Conservation (phyloP, 1,139 yeast genomes). For the Meyerozyma carpophila region DNA sequence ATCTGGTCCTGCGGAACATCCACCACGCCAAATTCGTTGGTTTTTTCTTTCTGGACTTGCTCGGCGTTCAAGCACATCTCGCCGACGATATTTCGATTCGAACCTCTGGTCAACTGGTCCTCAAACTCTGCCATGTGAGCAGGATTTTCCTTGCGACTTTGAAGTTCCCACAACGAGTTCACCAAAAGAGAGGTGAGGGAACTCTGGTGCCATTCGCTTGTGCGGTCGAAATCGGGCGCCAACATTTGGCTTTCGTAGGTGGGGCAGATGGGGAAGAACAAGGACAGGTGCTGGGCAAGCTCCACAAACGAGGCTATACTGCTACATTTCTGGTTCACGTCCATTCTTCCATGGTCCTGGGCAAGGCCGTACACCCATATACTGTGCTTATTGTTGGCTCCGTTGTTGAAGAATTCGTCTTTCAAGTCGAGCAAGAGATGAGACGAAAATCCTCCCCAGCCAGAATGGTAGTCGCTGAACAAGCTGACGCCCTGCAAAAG, state of each 20-base stretch:
- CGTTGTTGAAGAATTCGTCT: constrained; percentile 71
- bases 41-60: neutral
- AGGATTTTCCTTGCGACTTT: constrained; percentile 19
- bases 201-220: constrained; percentile 40
- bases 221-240: constrained; percentile 11
- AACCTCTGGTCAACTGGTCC: constrained; percentile 23
- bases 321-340: constrained; percentile 2
- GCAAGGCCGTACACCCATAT: constrained; percentile 39
- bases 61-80: constrained; percentile 18
- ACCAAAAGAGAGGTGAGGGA: constrained; percentile 25
- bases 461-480: constrained; percentile 62
- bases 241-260: constrained; percentile 4
- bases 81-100: constrained; percentile 30
- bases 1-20: constrained; percentile 2
- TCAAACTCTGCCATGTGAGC: constrained; percentile 31
- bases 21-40: neutral
- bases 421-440: constrained; percentile 47
- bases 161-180: constrained; percentile 36
- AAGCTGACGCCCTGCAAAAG: constrained; percentile 64
- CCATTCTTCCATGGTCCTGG: neutral
- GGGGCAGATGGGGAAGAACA: constrained; percentile 43
- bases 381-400: constrained; percentile 28
- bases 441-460: constrained; percentile 79
- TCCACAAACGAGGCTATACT: constrained; percentile 21
- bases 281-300: constrained; percentile 39